Evolutionary conservation across 352 stramenopile species (phyloP).

Genomic region (Peronospora destructor): DNA sequence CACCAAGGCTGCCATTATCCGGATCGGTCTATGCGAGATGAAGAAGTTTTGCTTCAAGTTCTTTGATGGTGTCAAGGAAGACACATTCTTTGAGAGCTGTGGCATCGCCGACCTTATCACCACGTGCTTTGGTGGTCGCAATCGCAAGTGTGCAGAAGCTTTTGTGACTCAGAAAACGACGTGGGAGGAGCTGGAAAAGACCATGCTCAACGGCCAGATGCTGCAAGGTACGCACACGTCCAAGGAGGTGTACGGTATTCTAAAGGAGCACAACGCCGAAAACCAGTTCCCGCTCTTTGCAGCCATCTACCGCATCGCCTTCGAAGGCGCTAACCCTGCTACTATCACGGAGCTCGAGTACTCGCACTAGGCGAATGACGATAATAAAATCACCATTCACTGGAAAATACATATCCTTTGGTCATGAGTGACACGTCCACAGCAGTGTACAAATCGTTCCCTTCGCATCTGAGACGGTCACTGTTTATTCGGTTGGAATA

Average conservation of each 20-base stretch:
- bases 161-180: conserved; percentile 81
- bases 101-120: conserved; percentile 97
- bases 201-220: conserved; percentile 96
- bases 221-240: conserved; percentile 93
- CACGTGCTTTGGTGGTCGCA: conserved; percentile 96
- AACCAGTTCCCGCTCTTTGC: conserved; percentile 89
- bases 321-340: conserved; percentile 75
- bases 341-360: conserved; percentile 65
- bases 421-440: conserved; percentile 5
- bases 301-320: conserved; percentile 92
- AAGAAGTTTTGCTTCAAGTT: conserved; percentile 90
- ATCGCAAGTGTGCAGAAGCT: conserved; percentile 93
- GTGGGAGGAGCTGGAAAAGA: conserved; percentile 90
- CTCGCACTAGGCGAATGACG: conserved; percentile 1
- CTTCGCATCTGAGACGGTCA: conserved; percentile 2
- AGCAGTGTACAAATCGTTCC: conserved; percentile 16
- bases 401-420: conserved; percentile 7
- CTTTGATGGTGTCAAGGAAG: conserved; percentile 89
- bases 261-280: conserved; percentile 77
- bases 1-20: conserved; percentile 96
- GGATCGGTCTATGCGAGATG: conserved; percentile 94
- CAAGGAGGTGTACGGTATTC: conserved; percentile 90
- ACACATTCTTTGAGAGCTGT: conserved; percentile 95
- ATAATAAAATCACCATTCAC: conserved; percentile 21
- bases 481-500: neutral